These are phyloP conservation scores for Lichtheimia ramosa DNA, from an alignment of 371 early-diverging fungal species.

Conservation along the genomic window DNA sequence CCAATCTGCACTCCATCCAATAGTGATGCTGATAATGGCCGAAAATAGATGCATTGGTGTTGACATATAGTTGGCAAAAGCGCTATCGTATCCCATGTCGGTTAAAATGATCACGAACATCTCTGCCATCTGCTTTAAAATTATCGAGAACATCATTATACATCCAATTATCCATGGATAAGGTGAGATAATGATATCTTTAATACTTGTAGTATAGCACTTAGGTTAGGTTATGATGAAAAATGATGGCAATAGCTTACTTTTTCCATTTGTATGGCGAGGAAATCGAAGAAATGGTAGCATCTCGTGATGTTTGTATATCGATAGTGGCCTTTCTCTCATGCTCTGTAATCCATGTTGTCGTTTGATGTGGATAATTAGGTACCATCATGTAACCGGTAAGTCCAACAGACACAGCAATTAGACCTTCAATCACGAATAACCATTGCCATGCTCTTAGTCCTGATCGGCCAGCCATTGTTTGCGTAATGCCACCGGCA, in stretches of 20 bases:
- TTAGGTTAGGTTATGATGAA: not conserved
- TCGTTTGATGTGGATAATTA: slow-evolving; percentile 38
- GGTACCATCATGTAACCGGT: slow-evolving; percentile 15
- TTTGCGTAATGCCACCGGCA: slow-evolving; percentile 35
- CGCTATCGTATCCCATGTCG: not conserved
- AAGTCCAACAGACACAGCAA: not conserved
- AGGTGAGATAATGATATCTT: not conserved
- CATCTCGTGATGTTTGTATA: not conserved
- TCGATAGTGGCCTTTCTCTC: not conserved
- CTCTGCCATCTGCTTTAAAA: not conserved
- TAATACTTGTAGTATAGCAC: not conserved
- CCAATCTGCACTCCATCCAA: too few species aligned
- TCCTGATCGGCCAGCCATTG: slow-evolving; percentile 41
- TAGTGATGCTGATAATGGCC: not conserved
- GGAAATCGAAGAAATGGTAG: not conserved
- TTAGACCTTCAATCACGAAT: slow-evolving; percentile 20
- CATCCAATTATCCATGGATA: not conserved
- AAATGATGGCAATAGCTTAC: not conserved
- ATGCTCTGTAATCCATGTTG: slow-evolving; percentile 20
- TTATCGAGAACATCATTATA: not conserved
- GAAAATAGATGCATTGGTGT: not conserved
- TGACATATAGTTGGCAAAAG: not conserved
- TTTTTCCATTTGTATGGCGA: not conserved
- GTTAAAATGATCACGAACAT: not conserved
- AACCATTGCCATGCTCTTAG: slow-evolving; percentile 64